A percentile compares a stretch with the other conserved stretches of the same genome.
Evolutionary conservation across 768 basidiomycete genomes (phyloP).

Genomic region (Rhizopogon vinicolor): DNA sequence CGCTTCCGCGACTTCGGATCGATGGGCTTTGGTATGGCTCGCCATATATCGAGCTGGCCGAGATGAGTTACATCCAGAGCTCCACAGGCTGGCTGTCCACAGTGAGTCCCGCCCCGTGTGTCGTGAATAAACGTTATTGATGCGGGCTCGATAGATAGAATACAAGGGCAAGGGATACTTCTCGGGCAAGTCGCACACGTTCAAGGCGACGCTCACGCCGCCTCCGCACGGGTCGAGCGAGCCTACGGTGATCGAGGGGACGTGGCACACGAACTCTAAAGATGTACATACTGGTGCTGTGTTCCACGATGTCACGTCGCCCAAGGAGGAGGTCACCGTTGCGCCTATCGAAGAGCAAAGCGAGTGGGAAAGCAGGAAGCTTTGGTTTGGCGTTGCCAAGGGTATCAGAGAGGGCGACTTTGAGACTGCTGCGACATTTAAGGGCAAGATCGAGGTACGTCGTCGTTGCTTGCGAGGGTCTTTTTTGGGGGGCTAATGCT

Average conservation of each 20-base stretch:
- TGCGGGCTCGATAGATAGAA: slow-evolving; percentile 57
- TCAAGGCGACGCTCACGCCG: slow-evolving; percentile 75
- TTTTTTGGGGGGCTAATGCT: too few relatives aligned
- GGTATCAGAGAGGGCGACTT: slow-evolving; percentile 92
- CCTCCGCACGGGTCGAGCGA: slow-evolving; percentile 36
- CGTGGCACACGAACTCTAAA: slow-evolving; percentile 72
- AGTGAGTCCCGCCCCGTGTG: slow-evolving; percentile 25
- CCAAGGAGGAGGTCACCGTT: slow-evolving; percentile 74
- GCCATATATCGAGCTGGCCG: slow-evolving; percentile 88
- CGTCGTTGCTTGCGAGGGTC: too few relatives aligned
- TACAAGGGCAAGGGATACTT: slow-evolving; percentile 98
- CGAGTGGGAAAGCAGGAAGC: slow-evolving; percentile 82
- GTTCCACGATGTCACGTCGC: slow-evolving; percentile 75
- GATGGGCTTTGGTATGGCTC: slow-evolving; percentile 91
- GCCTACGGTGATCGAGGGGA: slow-evolving; percentile 66
- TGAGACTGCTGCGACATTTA: slow-evolving; percentile 84
- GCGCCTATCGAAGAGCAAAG: slow-evolving; percentile 56
- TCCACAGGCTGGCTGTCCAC: slow-evolving; percentile 56
- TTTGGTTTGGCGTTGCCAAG: slow-evolving; percentile 85
- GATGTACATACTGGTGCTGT: slow-evolving; percentile 35
- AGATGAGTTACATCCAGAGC: slow-evolving; percentile 72
- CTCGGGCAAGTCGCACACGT: slow-evolving; percentile 86
- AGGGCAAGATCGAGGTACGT: slow-evolving; percentile 84
- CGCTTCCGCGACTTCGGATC: slow-evolving; percentile 86
- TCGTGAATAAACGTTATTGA: slow-evolving; percentile 24